phyloP scores from a whole-genome alignment of 2,329 filamentous ascomycete genomes.

The Geosmithia flava region DNA sequence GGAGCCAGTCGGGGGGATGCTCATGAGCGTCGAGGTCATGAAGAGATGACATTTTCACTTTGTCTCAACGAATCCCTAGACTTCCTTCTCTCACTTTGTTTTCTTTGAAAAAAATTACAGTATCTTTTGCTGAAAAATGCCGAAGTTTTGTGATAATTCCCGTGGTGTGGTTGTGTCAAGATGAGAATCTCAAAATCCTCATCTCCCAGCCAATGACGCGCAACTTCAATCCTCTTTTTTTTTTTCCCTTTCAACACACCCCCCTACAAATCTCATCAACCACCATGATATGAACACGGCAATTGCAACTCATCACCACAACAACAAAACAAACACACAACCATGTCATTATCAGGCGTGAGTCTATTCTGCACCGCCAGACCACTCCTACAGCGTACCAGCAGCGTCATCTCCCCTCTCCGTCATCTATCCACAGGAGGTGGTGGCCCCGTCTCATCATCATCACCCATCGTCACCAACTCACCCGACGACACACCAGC shows the following conservation, averaged over 20 bases:
- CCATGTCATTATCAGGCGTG: not conserved
- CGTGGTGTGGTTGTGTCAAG: not conserved
- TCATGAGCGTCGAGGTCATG: slow-evolving; percentile 61
- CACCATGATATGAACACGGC: too few species aligned
- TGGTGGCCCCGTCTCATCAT: too few species aligned
- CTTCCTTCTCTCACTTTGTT: not conserved
- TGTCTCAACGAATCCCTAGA: not conserved
- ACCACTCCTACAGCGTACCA: not conserved
- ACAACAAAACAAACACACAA: not conserved
- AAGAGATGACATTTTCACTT: slow-evolving; percentile 2
- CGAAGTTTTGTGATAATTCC: too few species aligned
- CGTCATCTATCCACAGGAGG: not conserved
- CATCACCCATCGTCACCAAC: too few species aligned
- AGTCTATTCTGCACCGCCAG: not conserved
- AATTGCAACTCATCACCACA: too few species aligned
- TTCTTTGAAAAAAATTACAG: not conserved
- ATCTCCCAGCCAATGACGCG: not conserved
- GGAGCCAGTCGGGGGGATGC: slow-evolving; percentile 59
- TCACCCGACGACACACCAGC: too few species aligned
- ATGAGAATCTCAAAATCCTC: not conserved
- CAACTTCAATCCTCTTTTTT: not conserved
- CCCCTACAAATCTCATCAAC: not conserved
- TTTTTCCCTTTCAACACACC: too few species aligned
- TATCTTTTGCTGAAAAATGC: not conserved
- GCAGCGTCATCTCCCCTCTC: not conserved